Conservation (phyloP, 2,329 filamentous ascomycete species). For the Ceratocystis destructans region DNA sequence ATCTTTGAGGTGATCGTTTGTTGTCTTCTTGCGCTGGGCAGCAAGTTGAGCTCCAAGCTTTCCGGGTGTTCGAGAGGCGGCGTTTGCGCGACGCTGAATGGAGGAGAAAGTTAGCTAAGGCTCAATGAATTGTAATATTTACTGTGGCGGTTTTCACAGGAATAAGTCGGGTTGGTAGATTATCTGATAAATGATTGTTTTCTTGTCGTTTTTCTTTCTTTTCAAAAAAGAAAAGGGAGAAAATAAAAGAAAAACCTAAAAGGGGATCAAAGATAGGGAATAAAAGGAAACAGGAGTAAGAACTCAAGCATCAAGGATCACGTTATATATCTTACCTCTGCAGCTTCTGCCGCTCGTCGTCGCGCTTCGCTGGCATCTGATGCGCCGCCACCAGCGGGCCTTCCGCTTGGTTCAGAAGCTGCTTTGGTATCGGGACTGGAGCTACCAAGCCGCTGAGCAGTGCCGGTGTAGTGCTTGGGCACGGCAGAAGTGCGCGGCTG, state of each 20-base stretch:
- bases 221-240: background rate
- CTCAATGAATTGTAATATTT: background rate
- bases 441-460: conserved; percentile 10
- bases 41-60: conserved; percentile 59
- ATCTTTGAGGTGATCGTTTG: conserved; percentile 51
- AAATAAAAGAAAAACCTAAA: background rate
- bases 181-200: background rate
- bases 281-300: no score
- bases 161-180: background rate
- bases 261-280: no score
- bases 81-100: conserved; percentile 50
- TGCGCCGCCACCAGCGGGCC: background rate
- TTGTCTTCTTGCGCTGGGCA: conserved; percentile 62
- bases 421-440: background rate
- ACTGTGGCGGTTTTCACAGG: background rate
- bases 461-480: conserved; percentile 26
- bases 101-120: background rate
- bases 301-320: background rate
- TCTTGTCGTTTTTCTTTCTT: background rate
- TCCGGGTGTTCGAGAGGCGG: conserved; percentile 42
- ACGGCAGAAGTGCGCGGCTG: conserved; percentile 36
- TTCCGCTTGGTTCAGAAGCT: background rate
- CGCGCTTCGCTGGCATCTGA: conserved; percentile 17
- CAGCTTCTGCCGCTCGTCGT: conserved; percentile 14
- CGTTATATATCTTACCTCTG: conserved; percentile 2